These are phyloP conservation scores for Penicillium sp. DNA, from an alignment of 2,329 filamentous ascomycete species.

Conservation along the genomic window DNA sequence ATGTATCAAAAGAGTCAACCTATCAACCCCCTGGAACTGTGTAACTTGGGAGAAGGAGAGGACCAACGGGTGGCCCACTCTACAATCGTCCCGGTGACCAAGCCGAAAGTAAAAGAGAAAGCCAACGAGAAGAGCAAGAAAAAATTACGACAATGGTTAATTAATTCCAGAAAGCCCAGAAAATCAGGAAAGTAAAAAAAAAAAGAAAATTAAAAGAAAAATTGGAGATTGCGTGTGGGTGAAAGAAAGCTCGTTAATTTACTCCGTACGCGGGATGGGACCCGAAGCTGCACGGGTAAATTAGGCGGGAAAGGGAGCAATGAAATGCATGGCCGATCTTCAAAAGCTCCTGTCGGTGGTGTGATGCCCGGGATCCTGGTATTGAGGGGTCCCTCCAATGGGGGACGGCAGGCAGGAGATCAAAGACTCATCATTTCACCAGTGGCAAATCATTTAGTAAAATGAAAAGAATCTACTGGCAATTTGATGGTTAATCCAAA, in stretches of 20 bases:
- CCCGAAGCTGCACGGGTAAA: slow-evolving; percentile 26
- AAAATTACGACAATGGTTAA: not conserved
- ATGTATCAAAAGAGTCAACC: not conserved
- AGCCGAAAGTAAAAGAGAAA: not conserved
- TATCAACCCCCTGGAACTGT: slow-evolving; percentile 5
- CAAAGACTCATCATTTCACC: no score
- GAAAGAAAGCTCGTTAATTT: slow-evolving; percentile 13
- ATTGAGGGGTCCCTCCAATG: not conserved
- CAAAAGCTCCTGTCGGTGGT: slow-evolving; percentile 8
- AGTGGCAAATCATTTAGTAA: no score
- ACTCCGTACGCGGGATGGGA: slow-evolving; percentile 13
- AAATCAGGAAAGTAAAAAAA: not conserved
- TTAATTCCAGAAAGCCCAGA: not conserved
- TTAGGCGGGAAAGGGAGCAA: slow-evolving; percentile 23
- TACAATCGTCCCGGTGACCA: slow-evolving; percentile 5
- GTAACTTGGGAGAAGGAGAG: slow-evolving; percentile 3
- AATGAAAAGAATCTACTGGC: no score
- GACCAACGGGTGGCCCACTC: slow-evolving; percentile 7
- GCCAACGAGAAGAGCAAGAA: not conserved
- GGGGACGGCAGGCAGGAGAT: no score
- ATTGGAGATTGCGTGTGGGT: not conserved
- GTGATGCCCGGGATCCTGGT: slow-evolving; percentile 8
- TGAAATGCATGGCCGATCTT: slow-evolving; percentile 23
- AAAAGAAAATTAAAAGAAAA: not conserved
- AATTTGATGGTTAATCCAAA: no score